Evolutionary conservation across 371 early-diverging fungal genomes (phyloP).

Genomic region (Massospora cicadina): DNA sequence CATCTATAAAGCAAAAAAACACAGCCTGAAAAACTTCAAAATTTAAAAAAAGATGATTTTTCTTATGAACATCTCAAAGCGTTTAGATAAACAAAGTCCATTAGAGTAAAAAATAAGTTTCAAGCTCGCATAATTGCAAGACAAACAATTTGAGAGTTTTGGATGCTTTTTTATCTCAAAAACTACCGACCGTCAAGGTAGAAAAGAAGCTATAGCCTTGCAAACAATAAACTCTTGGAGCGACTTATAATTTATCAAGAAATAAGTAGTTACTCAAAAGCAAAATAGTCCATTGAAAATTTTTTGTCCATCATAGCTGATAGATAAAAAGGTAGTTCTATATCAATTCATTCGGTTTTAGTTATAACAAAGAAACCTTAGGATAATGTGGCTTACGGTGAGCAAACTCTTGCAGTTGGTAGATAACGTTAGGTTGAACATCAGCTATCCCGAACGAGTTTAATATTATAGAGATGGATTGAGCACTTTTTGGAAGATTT

Average conservation of each 20-base stretch:
- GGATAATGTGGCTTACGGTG: constrained; percentile 42
- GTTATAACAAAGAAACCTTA: background rate
- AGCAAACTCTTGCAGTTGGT: constrained; percentile 90
- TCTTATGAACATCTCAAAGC: too few relatives aligned
- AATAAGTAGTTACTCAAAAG: background rate
- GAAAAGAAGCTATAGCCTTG: background rate
- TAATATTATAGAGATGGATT: constrained; percentile 80
- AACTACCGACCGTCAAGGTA: too few relatives aligned
- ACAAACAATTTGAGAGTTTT: too few relatives aligned
- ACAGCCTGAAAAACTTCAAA: background rate
- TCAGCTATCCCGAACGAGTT: constrained; percentile 86
- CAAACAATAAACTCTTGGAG: background rate
- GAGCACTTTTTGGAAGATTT: constrained; percentile 41
- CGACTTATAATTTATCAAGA: background rate
- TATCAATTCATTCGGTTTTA: background rate
- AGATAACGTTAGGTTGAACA: constrained; percentile 91
- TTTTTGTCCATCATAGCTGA: too few relatives aligned
- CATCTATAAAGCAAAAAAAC: background rate
- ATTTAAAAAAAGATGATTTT: constrained; percentile 6
- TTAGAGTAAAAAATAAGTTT: too few relatives aligned
- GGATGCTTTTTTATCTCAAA: too few relatives aligned
- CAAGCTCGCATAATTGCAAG: too few relatives aligned
- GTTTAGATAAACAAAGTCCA: too few relatives aligned
- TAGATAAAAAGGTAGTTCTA: too few relatives aligned
- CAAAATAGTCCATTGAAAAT: too few relatives aligned